phyloP scores from a whole-genome alignment of 352 stramenopile species.

The Phytopythium delawarense region DNA sequence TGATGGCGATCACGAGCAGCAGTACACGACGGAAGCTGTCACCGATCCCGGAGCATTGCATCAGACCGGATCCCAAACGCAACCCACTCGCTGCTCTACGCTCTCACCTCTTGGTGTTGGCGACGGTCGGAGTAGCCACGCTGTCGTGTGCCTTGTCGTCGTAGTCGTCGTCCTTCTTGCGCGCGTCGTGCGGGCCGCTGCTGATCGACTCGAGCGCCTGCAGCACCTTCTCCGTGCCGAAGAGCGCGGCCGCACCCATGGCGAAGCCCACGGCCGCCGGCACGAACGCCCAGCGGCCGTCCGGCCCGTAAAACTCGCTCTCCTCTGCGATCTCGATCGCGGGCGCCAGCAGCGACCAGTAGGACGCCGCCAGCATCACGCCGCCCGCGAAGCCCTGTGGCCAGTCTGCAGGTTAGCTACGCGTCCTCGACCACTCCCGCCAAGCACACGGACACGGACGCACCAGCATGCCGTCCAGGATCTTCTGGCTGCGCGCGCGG shows the following conservation, averaged over 20 bases:
- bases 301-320: conserved; percentile 66
- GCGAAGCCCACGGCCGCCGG: conserved; percentile 82
- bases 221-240: conserved; percentile 66
- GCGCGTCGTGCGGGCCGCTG: conserved; percentile 30
- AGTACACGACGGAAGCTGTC: conserved; percentile 72
- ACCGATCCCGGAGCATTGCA: not conserved
- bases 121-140: conserved; percentile 14
- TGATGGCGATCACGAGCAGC: conserved; percentile 88
- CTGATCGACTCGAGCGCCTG: conserved; percentile 51
- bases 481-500: conserved; percentile 69
- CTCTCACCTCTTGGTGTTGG: conserved; percentile 14
- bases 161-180: conserved; percentile 50
- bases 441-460: not conserved
- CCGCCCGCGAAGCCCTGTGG: conserved; percentile 79
- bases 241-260: conserved; percentile 67
- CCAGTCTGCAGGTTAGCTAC: not conserved
- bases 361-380: conserved; percentile 89
- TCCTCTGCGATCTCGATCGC: conserved; percentile 85
- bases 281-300: conserved; percentile 76
- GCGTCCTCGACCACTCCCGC: not conserved
- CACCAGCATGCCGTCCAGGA: conserved; percentile 79
- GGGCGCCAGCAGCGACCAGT: conserved; percentile 85
- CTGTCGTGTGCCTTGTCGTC: conserved; percentile 7
- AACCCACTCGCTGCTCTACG: not conserved
- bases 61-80: not conserved